Base-by-base conservation (phyloP, 2,329 filamentous ascomycete species). In the Setomelanomma holmii region DNA sequence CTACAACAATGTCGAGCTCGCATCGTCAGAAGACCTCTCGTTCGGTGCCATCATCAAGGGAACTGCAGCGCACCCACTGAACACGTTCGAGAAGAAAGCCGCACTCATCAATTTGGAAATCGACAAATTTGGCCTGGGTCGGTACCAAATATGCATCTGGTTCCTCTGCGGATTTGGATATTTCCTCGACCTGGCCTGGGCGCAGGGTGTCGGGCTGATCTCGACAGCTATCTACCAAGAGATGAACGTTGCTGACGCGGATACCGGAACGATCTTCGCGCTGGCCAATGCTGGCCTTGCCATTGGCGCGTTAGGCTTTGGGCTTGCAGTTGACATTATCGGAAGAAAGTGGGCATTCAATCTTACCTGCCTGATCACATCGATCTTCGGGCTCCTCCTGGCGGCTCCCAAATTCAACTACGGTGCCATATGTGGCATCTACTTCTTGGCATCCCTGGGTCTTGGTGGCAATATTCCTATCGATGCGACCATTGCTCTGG, bases 101-200 rank as follows among this genome's bases (percentile, higher is more conserved):
- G 65, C 66, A 4, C 64, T 68, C 8, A 62, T 68, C 55, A 69
- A 69, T 42, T 60, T 58, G n/a, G 65, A 69, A 30, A 33, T 69
- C 2, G 66, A 69, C 49, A 66, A 66, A n/a, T 68, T 69, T 21
- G 66, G 66, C 8, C 56, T 69, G 41, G 65, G 66, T 12, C 58
- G 41, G 34, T 69, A 69, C 27, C 66, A 69, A 23, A 61, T 68
- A 55, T 69, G 66, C 43, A 68, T 69, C 44, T 69, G 66, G 66
- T 67, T 69, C 24, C 64, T 69, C 8, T 69, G 66, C 42, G 66
- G 66, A 12, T 69, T 69, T 39, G 66, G 66, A 17, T 69, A 69
- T 42, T 69, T 69, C 33, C 52, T 69, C 21, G 66, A 69, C 24
- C 53, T 69, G n/a, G 64, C 66, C n/a, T 69, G 66, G 66, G 50